Evolutionary conservation across 805 yeast species (phyloP).

Genomic region (Candida nitratophila): DNA sequence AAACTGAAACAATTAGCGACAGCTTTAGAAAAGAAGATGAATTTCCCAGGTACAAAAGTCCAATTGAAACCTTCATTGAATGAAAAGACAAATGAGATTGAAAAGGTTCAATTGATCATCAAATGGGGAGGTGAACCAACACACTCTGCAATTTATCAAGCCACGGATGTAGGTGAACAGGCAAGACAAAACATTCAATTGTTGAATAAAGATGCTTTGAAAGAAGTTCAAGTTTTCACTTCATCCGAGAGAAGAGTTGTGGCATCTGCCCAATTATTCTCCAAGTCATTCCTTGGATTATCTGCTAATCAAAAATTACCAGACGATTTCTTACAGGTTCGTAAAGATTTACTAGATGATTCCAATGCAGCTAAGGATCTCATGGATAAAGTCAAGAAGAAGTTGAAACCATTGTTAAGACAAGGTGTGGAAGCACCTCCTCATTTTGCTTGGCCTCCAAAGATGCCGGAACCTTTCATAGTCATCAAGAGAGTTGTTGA

Average conservation of each 20-base stretch:
- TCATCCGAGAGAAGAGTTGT: slow-evolving; percentile 94
- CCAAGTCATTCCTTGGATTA: slow-evolving; percentile 66
- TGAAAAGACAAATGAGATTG: slow-evolving; percentile 56
- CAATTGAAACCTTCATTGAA: slow-evolving; percentile 86
- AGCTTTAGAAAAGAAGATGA: slow-evolving; percentile 83
- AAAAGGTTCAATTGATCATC: slow-evolving; percentile 89
- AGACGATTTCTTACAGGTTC: slow-evolving; percentile 69
- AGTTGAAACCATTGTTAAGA: slow-evolving; percentile 85
- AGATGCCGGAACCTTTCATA: slow-evolving; percentile 94
- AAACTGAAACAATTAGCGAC: slow-evolving; percentile 70
- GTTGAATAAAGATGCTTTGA: slow-evolving; percentile 75
- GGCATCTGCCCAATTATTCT: slow-evolving; percentile 83
- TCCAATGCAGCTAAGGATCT: slow-evolving; percentile 96
- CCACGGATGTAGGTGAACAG: slow-evolving; percentile 92
- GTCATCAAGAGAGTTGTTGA: slow-evolving; percentile 94
- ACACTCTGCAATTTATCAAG: slow-evolving; percentile 93
- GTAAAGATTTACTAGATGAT: slow-evolving; percentile 91
- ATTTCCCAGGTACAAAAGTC: slow-evolving; percentile 92
- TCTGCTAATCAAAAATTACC: slow-evolving; percentile 66
- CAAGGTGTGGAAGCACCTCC: slow-evolving; percentile 97
- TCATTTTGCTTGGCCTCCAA: slow-evolving; percentile 97
- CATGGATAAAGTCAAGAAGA: slow-evolving; percentile 97
- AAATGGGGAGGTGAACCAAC: slow-evolving; percentile 99
- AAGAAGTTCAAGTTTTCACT: slow-evolving; percentile 80
- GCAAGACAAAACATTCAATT: slow-evolving; percentile 85